Percentiles rank a stretch among this genome's conserved stretches.
Evolutionary conservation across 1,139 yeast genomes (phyloP).

Genomic region (Sugiyamaella neomexicana): DNA sequence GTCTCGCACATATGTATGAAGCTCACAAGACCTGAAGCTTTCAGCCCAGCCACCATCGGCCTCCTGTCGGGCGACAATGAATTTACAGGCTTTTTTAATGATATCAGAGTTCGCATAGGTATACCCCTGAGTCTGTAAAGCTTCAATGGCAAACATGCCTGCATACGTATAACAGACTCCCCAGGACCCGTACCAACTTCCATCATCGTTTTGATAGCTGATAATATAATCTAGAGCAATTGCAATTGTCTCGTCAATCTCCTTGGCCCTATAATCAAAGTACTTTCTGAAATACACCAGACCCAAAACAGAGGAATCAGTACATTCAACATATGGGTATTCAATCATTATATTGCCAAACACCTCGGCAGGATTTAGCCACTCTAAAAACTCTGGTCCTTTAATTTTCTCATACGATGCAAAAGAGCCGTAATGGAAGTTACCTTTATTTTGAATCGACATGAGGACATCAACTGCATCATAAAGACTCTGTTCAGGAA

Average conservation of each 20-base stretch:
- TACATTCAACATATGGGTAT: constrained; percentile 96
- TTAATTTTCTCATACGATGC: constrained; percentile 88
- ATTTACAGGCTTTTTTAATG: constrained; percentile 81
- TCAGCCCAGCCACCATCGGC: constrained; percentile 98
- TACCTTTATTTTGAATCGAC: constrained; percentile 71
- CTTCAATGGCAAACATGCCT: constrained; percentile 97
- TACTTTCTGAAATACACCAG: constrained; percentile 73
- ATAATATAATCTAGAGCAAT: constrained; percentile 74
- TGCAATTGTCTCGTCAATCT: constrained; percentile 65
- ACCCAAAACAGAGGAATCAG: constrained; percentile 92
- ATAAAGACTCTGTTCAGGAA: constrained; percentile 54
- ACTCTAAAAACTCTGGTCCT: constrained; percentile 74
- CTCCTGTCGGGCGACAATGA: constrained; percentile 70
- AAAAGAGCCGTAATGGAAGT: constrained; percentile 86
- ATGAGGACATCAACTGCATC: constrained; percentile 73
- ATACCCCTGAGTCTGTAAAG: constrained; percentile 69
- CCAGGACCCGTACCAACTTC: constrained; percentile 99
- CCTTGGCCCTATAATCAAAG: constrained; percentile 59
- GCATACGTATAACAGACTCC: constrained; percentile 97
- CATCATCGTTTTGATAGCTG: constrained; percentile 68
- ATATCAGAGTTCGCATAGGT: constrained; percentile 59
- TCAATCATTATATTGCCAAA: constrained; percentile 98
- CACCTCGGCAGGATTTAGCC: constrained; percentile 93
- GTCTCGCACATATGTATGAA: constrained; percentile 71
- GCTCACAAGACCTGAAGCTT: constrained; percentile 62